Percentiles rank a stretch among this genome's conserved stretches.
These are phyloP conservation scores for Prunus mira DNA, from an alignment of 306 rosid species.

Conservation along the genomic window DNA sequence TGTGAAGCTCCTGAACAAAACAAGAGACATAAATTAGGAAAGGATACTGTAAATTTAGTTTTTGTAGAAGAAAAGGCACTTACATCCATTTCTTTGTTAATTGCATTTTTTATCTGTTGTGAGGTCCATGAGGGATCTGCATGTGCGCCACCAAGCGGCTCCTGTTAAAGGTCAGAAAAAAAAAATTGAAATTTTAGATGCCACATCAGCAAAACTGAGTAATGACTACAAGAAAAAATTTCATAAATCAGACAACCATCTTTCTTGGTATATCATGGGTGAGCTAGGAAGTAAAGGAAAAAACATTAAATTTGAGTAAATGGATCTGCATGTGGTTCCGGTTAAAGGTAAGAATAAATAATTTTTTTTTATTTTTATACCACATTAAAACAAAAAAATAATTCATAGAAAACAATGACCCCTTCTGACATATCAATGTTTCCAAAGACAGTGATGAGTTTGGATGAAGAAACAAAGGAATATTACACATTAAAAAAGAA, in stretches of 20 bases:
- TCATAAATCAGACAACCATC: neutral
- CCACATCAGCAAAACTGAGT: neutral
- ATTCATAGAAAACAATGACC: neutral
- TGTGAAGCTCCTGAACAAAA: slow-evolving; percentile 61
- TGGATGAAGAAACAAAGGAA: neutral
- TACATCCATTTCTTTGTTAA: slow-evolving; percentile 80
- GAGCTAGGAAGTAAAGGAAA: neutral
- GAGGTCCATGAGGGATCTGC: slow-evolving; percentile 83
- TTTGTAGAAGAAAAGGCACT: slow-evolving; percentile 36
- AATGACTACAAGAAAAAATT: neutral
- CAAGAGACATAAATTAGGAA: slow-evolving; percentile 21
- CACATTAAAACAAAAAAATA: neutral
- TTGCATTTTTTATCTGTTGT: slow-evolving; percentile 69
- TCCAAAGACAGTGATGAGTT: neutral
- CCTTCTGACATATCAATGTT: neutral
- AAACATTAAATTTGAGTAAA: neutral
- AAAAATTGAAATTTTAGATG: slow-evolving; percentile 7
- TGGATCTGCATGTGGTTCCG: neutral
- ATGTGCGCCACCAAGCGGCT: slow-evolving; percentile 96
- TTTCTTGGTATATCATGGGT: neutral
- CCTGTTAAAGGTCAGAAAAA: slow-evolving; percentile 49
- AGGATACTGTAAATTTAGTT: slow-evolving; percentile 15
- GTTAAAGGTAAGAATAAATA: neutral
- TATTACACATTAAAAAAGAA: neutral
- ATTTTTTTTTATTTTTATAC: too few relatives aligned